Evolutionary conservation across 345 rosid species (phyloP), one percentile per base, ranked within the genome.

Genomic region (Lepidium sativum): DNA sequence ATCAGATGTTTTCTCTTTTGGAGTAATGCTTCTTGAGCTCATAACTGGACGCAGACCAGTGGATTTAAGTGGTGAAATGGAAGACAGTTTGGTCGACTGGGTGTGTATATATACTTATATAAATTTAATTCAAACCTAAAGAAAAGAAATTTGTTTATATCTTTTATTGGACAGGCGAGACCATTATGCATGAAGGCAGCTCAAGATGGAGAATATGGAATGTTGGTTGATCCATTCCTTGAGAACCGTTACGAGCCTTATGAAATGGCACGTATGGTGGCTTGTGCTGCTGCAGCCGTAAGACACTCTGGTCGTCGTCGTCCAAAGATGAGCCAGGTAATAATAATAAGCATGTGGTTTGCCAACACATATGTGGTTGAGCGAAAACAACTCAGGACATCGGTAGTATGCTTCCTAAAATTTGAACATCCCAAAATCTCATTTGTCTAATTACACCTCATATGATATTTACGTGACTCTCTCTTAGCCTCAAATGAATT

Each of bases 81-180:
- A 92, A 40, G 97, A 92, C 54, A 87, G 98, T 76, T 79, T 92
- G 73, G 98, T 92, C 9, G 97, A 92, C 31, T 92, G 98, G 98
- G n/a, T n/a, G n/a, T n/a, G n/a, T n/a, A n/a, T n/a, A n/a, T n/a
- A n/a, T n/a, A n/a, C n/a, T n/a, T n/a, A n/a, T n/a, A n/a, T n/a
- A n/a, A n/a, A n/a, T n/a, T n/a, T n/a, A n/a, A n/a, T n/a, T n/a
- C n/a, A n/a, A n/a, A n/a, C n/a, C n/a, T n/a, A n/a, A n/a, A n/a
- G n/a, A n/a, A n/a, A n/a, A n/a, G n/a, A n/a, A n/a, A n/a, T n/a
- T n/a, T n/a, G n/a, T n/a, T n/a, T n/a, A n/a, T n/a, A n/a, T n/a
- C n/a, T n/a, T n/a, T n/a, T n/a, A n/a, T n/a, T n/a, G n/a, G n/a
- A n/a, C n/a, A n/a, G n/a, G 97, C 95, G 6, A 83, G 96, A 66